Percentiles rank a stretch among this genome's conserved stretches.
Evolutionary conservation across 371 early-diverging fungal genomes (phyloP).

Genomic region (Smittium culicis): DNA sequence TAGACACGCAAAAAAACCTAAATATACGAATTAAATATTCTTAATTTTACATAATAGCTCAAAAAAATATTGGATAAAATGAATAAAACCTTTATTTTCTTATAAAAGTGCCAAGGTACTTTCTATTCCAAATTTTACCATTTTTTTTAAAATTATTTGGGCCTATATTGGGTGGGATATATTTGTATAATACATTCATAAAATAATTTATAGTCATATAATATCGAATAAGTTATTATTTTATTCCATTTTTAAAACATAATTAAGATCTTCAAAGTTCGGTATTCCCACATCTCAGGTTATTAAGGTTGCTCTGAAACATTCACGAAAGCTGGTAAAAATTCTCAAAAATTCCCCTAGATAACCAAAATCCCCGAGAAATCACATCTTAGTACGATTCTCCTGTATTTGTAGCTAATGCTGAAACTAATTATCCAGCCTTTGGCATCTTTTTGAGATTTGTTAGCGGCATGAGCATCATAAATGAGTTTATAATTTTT

Average conservation of each 20-base stretch:
- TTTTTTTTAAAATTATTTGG: not conserved
- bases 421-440: conserved; percentile 17
- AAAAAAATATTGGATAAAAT: too few species aligned
- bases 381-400: conserved; percentile 18
- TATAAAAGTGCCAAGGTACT: not conserved
- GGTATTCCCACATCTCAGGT: not conserved
- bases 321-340: conserved; percentile 10
- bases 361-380: conserved; percentile 19
- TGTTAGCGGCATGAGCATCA: not conserved
- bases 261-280: conserved; percentile 1
- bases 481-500: not conserved
- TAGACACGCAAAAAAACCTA: not conserved
- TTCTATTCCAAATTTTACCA: conserved; percentile 4
- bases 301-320: not conserved
- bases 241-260: not conserved
- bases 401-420: conserved; percentile 14
- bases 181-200: not conserved
- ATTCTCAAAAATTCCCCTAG: conserved; percentile 11
- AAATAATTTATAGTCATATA: not conserved
- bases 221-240: not conserved
- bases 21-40: too few species aligned
- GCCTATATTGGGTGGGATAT: not conserved
- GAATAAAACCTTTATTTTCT: not conserved
- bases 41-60: too few species aligned
- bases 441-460: conserved; percentile 11